Evolutionary conservation across 345 rosid species (phyloP).

Genomic region (Melaleuca quinquenervia): DNA sequence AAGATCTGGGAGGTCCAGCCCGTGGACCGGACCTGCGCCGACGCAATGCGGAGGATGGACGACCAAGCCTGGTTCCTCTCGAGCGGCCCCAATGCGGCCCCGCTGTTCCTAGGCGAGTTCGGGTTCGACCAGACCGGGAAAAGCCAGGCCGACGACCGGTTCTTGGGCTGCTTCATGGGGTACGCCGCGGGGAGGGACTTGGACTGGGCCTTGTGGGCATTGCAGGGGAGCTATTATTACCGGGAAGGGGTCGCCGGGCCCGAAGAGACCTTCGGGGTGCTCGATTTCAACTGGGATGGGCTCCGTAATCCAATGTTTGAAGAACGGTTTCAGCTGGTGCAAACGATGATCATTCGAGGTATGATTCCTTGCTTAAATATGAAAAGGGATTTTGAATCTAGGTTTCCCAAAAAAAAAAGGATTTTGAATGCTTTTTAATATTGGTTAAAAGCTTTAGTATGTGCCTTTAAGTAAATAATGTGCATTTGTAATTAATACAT

Average conservation of each 20-base stretch:
- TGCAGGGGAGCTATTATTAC: constrained; percentile 28
- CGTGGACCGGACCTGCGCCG: constrained; percentile 15
- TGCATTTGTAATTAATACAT: too few species aligned
- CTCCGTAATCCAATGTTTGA: constrained; percentile 12
- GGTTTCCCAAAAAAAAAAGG: too few species aligned
- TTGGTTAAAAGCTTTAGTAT: too few species aligned
- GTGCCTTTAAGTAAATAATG: too few species aligned
- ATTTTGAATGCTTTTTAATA: too few species aligned
- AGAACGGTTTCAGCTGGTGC: constrained; percentile 7
- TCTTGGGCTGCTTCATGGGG: constrained; percentile 22
- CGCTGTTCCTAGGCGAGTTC: constrained; percentile 30
- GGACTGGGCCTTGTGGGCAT: constrained; percentile 30
- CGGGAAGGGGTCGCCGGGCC: constrained; percentile 10
- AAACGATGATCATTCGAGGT: background rate
- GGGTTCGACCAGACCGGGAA: constrained; percentile 24
- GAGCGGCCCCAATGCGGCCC: background rate
- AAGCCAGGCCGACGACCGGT: constrained; percentile 19
- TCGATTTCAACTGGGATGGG: constrained; percentile 17
- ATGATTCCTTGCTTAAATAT: background rate
- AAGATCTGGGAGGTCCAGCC: constrained; percentile 17
- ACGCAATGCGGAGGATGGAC: background rate
- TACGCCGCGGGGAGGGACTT: constrained; percentile 23
- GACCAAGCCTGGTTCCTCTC: constrained; percentile 2
- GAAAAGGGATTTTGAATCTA: too few species aligned
- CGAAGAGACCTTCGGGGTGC: constrained; percentile 21